Evolutionary conservation across 495 filamentous ascomycete genomes (phyloP).

Genomic region (Penicillium ucsense): DNA sequence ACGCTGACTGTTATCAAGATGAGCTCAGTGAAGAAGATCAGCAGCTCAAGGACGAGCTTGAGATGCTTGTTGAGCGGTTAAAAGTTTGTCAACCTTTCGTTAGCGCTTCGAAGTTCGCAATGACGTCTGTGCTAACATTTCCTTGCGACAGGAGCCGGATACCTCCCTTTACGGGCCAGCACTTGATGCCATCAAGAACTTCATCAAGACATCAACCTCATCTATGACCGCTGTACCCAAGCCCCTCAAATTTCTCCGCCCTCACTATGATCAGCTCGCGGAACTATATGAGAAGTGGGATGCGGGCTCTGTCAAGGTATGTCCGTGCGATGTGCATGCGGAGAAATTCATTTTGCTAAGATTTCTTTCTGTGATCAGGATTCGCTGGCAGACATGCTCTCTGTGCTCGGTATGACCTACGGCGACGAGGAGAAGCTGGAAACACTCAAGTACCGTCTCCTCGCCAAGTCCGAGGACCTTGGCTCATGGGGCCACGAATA

Average conservation of each 20-base stretch:
- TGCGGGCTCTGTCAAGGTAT: conserved; percentile 68
- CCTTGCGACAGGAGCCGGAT: conserved; percentile 62
- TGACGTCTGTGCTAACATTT: conserved; percentile 19
- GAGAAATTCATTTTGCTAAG: not conserved
- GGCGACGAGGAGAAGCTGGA: conserved; percentile 93
- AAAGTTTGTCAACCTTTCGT: conserved; percentile 47
- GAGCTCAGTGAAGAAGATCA: conserved; percentile 98
- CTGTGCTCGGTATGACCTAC: conserved; percentile 97
- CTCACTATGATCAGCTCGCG: conserved; percentile 82
- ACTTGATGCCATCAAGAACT: conserved; percentile 89
- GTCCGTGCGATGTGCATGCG: not conserved
- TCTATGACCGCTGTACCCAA: conserved; percentile 99
- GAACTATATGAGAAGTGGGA: conserved; percentile 84
- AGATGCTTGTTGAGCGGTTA: conserved; percentile 95
- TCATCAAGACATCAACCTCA: conserved; percentile 96
- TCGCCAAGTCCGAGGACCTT: conserved; percentile 83
- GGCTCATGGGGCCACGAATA: conserved; percentile 99
- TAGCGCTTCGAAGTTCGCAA: conserved; percentile 2
- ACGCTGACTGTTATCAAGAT: conserved; percentile 36
- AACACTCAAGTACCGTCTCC: conserved; percentile 87
- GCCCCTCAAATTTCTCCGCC: conserved; percentile 93
- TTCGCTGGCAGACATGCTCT: conserved; percentile 88
- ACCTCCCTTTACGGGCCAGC: conserved; percentile 81
- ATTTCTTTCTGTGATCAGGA: conserved; percentile 30
- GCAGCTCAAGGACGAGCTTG: conserved; percentile 93